phyloP scores from a whole-genome alignment of 2,329 filamentous ascomycete genomes.

The Colletotrichum truncatum region DNA sequence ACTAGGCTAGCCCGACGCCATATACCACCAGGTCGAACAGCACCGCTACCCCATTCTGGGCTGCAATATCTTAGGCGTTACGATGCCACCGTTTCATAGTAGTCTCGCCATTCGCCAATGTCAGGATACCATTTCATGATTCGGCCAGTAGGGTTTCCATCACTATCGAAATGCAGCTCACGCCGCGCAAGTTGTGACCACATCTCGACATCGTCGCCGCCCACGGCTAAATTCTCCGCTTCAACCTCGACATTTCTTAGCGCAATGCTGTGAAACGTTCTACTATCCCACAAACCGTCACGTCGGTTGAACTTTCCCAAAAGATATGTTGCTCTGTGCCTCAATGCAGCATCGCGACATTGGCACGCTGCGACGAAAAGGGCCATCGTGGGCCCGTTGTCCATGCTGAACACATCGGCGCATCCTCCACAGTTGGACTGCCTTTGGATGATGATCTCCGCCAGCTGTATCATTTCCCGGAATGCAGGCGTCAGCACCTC shows the following conservation, averaged over 20 bases:
- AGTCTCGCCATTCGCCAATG: background rate
- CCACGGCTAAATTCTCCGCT: conserved; percentile 39
- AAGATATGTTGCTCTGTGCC: conserved; percentile 50
- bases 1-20: too few relatives aligned
- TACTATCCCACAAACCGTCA: conserved; percentile 54
- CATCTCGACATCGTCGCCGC: conserved; percentile 44
- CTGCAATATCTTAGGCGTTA: too few relatives aligned
- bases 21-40: too few relatives aligned
- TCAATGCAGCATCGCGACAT: conserved; percentile 47
- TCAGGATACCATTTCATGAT: background rate
- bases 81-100: background rate
- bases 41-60: too few relatives aligned
- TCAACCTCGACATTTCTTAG: conserved; percentile 47
- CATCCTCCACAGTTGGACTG: conserved; percentile 21
- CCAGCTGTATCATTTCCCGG: conserved; percentile 48
- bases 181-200: conserved; percentile 48
- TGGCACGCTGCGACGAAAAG: conserved; percentile 51
- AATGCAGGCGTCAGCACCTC: conserved; percentile 51
- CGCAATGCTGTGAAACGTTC: conserved; percentile 48
- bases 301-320: conserved; percentile 50
- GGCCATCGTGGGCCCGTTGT: conserved; percentile 55
- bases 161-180: conserved; percentile 49
- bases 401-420: conserved; percentile 52
- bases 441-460: conserved; percentile 44
- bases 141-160: background rate